Evolutionary conservation across 2,329 filamentous ascomycete species (phyloP).

Genomic region (Clarireedia hainanense): DNA sequence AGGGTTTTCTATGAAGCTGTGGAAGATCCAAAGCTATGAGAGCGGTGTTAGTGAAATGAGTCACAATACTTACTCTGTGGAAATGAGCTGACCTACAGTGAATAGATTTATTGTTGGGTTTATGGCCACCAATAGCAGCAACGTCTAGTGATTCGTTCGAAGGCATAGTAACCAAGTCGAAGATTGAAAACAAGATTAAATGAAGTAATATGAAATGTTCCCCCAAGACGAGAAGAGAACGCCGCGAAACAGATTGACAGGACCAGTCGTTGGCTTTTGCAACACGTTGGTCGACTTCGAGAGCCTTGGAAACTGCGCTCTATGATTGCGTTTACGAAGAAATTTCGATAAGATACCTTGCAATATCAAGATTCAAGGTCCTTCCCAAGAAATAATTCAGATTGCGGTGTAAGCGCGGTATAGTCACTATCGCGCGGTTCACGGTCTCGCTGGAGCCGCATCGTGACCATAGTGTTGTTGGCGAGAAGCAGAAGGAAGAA

Average conservation of each 20-base stretch:
- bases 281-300: too few relatives aligned
- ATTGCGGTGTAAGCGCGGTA: too few relatives aligned
- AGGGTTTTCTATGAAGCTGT: slow-evolving; percentile 72
- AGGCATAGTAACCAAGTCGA: neutral
- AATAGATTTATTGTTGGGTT: neutral
- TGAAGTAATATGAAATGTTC: too few relatives aligned
- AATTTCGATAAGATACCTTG: too few relatives aligned
- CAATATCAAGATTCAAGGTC: neutral
- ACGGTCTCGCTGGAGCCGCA: neutral
- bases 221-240: too few relatives aligned
- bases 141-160: neutral
- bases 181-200: too few relatives aligned
- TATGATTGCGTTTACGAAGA: too few relatives aligned
- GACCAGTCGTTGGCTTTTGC: too few relatives aligned
- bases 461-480: neutral
- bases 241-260: too few relatives aligned
- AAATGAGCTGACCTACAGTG: slow-evolving; percentile 1
- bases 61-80: too few relatives aligned
- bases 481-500: neutral
- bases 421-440: neutral
- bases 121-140: neutral
- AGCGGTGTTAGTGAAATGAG: neutral
- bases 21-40: slow-evolving; percentile 62
- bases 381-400: neutral
- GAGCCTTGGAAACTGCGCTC: too few relatives aligned